Percentiles rank a stretch among this genome's conserved stretches.
Evolutionary conservation across 805 yeast genomes (phyloP).

Genomic region (Metschnikowia lunata): DNA sequence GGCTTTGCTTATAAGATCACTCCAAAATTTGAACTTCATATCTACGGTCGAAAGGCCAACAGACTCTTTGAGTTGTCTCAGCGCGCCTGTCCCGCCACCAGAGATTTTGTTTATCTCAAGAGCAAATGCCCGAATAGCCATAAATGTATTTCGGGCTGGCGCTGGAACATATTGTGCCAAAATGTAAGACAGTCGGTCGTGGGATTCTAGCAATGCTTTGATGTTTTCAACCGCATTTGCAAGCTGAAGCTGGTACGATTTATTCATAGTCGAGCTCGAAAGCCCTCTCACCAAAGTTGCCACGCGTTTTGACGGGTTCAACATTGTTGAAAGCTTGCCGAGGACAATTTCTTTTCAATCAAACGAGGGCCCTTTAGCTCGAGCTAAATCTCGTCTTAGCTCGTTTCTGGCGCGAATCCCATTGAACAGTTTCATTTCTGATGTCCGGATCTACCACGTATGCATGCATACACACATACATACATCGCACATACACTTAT

Average conservation of each 20-base stretch:
- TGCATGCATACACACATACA: too few species aligned
- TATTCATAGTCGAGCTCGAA: background rate
- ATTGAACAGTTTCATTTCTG: too few species aligned
- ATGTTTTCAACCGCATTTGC: conserved; percentile 42
- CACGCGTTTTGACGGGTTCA: too few species aligned
- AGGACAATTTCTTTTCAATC: too few species aligned
- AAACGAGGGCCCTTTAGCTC: too few species aligned
- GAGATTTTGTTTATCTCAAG: conserved; percentile 54
- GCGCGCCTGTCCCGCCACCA: conserved; percentile 28
- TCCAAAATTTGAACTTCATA: conserved; percentile 72
- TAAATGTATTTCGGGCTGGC: conserved; percentile 55
- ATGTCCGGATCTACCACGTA: too few species aligned
- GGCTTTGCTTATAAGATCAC: conserved; percentile 50
- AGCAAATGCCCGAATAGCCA: conserved; percentile 64
- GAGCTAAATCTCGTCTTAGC: too few species aligned
- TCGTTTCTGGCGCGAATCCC: too few species aligned
- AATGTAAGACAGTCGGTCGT: conserved; percentile 61
- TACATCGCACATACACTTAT: too few species aligned
- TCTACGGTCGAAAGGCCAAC: conserved; percentile 40
- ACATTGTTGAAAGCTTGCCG: too few species aligned
- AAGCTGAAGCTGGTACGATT: conserved; percentile 21
- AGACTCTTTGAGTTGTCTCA: conserved; percentile 24
- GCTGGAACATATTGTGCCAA: conserved; percentile 67
- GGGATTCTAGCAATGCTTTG: conserved; percentile 37
- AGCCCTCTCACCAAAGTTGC: too few species aligned